Conservation (phyloP, 1,284 basidiomycete genomes). For the Sphaerobolus stellatus region DNA sequence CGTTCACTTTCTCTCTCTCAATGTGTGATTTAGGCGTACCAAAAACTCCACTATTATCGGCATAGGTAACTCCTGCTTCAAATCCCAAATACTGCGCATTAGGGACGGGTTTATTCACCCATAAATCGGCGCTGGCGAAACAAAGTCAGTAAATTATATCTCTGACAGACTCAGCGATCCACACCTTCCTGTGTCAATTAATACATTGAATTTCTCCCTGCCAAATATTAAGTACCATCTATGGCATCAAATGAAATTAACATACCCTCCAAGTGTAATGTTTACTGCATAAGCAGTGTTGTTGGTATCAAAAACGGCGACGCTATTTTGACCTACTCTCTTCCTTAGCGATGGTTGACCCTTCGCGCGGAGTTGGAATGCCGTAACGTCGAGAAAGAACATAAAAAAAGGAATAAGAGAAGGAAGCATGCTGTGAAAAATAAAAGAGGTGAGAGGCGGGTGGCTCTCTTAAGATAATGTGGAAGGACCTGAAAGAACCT, state of each 20-base stretch:
- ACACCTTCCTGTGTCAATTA: conserved; percentile 71
- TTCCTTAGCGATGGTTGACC: no score
- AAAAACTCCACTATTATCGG: conserved; percentile 68
- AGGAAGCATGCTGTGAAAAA: no score
- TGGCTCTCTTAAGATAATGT: no score
- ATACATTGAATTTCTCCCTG: conserved; percentile 44
- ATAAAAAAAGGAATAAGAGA: no score
- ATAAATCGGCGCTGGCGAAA: conserved; percentile 52
- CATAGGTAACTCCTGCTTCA: conserved; percentile 57
- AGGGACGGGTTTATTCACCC: conserved; percentile 51
- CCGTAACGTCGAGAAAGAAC: no score
- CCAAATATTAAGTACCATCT: conserved; percentile 49
- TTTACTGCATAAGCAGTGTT: conserved; percentile 9
- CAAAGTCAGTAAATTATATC: conserved; percentile 13
- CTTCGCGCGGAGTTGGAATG: no score
- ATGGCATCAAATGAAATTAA: not conserved
- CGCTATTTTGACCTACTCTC: no score
- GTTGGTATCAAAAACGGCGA: not conserved
- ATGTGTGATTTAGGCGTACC: no score
- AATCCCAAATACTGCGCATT: conserved; percentile 54
- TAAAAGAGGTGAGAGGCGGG: no score
- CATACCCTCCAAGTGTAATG: not conserved
- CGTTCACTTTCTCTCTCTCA: conserved; percentile 35
- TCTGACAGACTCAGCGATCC: conserved; percentile 9
- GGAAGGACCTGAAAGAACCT: no score